Evolutionary conservation across 2,329 filamentous ascomycete species (phyloP).

Genomic region (Didymella keratinophila): DNA sequence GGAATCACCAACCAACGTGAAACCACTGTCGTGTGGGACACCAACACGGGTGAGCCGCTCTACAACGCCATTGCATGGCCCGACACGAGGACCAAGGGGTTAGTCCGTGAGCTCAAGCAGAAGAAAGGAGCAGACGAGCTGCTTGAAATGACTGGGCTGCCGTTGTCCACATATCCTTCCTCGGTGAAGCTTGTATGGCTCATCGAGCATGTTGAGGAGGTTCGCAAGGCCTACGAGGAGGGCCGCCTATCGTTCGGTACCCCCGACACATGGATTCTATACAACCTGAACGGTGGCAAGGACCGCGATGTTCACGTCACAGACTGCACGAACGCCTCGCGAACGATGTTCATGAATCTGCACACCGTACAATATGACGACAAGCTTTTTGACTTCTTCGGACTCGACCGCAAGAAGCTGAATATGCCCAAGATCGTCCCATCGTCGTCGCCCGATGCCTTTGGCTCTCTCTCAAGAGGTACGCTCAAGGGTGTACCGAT

Average conservation of each 20-base stretch:
- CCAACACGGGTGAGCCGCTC: constrained; percentile 77
- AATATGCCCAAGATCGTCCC: constrained; percentile 82
- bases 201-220: constrained; percentile 72
- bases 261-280: constrained; percentile 87
- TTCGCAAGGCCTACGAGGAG: constrained; percentile 77
- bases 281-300: constrained; percentile 78
- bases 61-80: constrained; percentile 88
- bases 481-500: constrained; percentile 74
- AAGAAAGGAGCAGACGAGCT: constrained; percentile 73
- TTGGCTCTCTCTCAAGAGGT: constrained; percentile 72
- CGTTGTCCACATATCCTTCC: constrained; percentile 87
- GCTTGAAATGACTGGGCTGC: constrained; percentile 76
- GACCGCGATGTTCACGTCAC: constrained; percentile 77
- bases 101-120: constrained; percentile 79
- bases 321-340: constrained; percentile 85
- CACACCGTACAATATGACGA: constrained; percentile 82
- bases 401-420: constrained; percentile 74
- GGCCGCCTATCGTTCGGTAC: constrained; percentile 83
- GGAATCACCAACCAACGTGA: constrained; percentile 93
- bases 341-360: constrained; percentile 84
- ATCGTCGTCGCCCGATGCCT: constrained; percentile 77
- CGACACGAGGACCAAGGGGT: constrained; percentile 78
- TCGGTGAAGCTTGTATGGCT: constrained; percentile 88
- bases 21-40: constrained; percentile 86
- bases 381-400: constrained; percentile 78